Evolutionary conservation across 2,329 filamentous ascomycete species (phyloP).

Genomic region (Dactylellina haptotyla): DNA sequence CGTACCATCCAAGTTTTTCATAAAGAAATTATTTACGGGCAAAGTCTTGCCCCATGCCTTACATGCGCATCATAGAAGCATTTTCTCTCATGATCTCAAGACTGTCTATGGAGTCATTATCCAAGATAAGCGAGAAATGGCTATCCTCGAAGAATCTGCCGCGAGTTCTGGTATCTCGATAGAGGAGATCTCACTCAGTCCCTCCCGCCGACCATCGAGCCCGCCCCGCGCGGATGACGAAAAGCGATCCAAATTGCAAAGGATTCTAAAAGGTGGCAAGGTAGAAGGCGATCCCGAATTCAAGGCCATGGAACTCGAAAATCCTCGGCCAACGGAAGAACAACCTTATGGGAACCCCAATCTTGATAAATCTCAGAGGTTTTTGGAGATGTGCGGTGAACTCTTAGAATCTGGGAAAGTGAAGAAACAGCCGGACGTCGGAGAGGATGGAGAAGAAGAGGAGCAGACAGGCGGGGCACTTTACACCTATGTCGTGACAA

Average conservation of each 20-base stretch:
- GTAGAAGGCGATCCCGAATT: conserved; percentile 40
- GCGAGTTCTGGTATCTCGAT: conserved; percentile 25
- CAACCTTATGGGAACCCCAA: conserved; percentile 39
- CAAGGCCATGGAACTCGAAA: conserved; percentile 51
- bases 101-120: conserved; percentile 50
- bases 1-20: conserved; percentile 52
- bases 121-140: conserved; percentile 24
- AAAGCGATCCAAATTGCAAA: conserved; percentile 29
- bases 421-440: conserved; percentile 32
- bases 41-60: conserved; percentile 48
- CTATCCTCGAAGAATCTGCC: conserved; percentile 33
- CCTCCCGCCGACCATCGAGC: background rate
- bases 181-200: conserved; percentile 15
- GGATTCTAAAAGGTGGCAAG: conserved; percentile 43
- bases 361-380: conserved; percentile 41
- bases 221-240: conserved; percentile 25
- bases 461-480: conserved; percentile 41
- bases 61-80: conserved; percentile 41
- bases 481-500: conserved; percentile 51
- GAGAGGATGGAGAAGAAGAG: conserved; percentile 43
- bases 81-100: conserved; percentile 50
- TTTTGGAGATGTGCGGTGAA: conserved; percentile 51
- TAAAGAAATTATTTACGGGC: conserved; percentile 49
- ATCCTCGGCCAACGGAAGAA: conserved; percentile 37
- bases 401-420: conserved; percentile 44